These are phyloP conservation scores for Boechera retrofracta DNA, from an alignment of 345 rosid species.

Conservation along the genomic window DNA sequence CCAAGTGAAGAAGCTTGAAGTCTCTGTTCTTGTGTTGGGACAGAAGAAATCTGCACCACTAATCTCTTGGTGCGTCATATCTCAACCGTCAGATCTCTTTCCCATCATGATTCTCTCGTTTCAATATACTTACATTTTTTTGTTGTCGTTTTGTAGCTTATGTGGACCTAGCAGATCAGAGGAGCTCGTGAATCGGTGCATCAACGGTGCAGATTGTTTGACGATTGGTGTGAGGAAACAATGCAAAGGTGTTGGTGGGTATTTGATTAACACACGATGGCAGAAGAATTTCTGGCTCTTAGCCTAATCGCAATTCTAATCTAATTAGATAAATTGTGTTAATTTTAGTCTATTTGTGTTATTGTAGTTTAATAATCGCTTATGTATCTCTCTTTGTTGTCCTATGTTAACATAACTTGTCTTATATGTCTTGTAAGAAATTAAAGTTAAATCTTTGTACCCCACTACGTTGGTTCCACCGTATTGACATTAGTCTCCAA, in stretches of 20 bases:
- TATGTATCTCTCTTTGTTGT: background rate
- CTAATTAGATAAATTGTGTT: background rate
- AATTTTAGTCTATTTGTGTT: constrained; percentile 8
- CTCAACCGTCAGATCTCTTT: constrained; percentile 41
- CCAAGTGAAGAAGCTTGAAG: constrained; percentile 96
- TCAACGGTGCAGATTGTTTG: constrained; percentile 75
- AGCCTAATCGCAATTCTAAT: constrained; percentile 55
- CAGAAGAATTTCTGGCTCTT: constrained; percentile 98
- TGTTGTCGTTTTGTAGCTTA: constrained; percentile 51
- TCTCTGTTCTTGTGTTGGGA: constrained; percentile 83
- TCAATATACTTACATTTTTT: constrained; percentile 24
- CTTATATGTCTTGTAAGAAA: constrained; percentile 22
- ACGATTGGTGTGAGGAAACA: constrained; percentile 93
- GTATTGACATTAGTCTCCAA: background rate
- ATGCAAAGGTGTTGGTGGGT: constrained; percentile 82
- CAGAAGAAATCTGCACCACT: constrained; percentile 73
- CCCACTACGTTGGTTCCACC: background rate
- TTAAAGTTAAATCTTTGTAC: constrained; percentile 6
- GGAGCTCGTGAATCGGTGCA: constrained; percentile 82
- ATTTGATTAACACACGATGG: constrained; percentile 88
- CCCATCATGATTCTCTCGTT: constrained; percentile 32
- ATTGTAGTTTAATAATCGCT: constrained; percentile 27
- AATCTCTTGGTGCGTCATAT: constrained; percentile 60
- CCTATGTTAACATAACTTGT: constrained; percentile 24
- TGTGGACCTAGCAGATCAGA: constrained; percentile 74